Evolutionary conservation across 2,329 filamentous ascomycete species (phyloP).

Genomic region (Ophiostoma tasmaniense): DNA sequence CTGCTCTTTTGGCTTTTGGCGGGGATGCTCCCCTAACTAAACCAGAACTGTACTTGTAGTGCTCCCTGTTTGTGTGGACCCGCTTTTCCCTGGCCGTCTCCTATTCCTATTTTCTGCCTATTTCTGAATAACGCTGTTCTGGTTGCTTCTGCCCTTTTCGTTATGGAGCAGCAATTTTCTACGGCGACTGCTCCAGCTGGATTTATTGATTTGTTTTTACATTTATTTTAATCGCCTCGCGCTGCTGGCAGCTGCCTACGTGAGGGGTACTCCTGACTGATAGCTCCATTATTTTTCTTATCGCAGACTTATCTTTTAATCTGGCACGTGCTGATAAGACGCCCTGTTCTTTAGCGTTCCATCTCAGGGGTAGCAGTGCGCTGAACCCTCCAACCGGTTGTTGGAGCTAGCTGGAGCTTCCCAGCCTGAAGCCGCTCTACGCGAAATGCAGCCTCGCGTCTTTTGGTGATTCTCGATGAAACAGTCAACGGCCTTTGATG

Average conservation of each 20-base stretch:
- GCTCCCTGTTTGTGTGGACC: conserved; percentile 4
- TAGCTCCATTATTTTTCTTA: not conserved
- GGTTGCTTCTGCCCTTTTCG: not conserved
- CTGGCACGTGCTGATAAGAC: conserved; percentile 6
- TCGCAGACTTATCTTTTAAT: not conserved
- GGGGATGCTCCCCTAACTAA: conserved; percentile 5
- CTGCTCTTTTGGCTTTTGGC: conserved; percentile 4
- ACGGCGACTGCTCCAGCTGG: not conserved
- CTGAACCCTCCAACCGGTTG: not conserved
- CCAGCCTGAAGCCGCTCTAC: not conserved
- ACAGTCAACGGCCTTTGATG: not conserved
- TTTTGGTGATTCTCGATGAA: not conserved
- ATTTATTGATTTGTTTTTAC: not conserved
- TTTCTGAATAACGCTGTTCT: not conserved
- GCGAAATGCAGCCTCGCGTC: not conserved
- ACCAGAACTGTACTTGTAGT: not conserved
- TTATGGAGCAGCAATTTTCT: conserved; percentile 2
- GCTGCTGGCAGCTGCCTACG: not conserved
- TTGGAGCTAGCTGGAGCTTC: not conserved
- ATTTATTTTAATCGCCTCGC: not conserved
- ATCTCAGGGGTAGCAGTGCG: not conserved
- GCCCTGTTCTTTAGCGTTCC: not conserved
- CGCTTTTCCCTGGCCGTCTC: not conserved
- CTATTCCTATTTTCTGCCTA: conserved; percentile 3
- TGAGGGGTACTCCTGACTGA: not conserved